A percentile compares a stretch with the other conserved stretches of the same genome.
These are phyloP conservation scores for Solanum hybrid DNA, from an alignment of 305 asterid species.

Conservation along the genomic window DNA sequence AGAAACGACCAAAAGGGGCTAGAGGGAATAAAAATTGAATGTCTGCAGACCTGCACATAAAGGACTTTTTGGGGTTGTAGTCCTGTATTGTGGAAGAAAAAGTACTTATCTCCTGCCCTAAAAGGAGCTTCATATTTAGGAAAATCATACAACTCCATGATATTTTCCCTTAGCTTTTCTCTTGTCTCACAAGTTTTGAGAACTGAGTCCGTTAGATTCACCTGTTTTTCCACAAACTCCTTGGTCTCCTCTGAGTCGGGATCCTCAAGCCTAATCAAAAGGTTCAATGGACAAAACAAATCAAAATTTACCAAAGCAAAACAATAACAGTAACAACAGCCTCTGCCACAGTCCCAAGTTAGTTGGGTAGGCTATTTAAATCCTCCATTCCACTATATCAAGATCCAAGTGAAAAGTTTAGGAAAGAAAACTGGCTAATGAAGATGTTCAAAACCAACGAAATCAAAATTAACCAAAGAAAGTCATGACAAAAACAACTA, in stretches of 20 bases:
- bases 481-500: not conserved
- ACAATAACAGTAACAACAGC: not conserved
- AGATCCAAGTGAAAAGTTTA: not conserved
- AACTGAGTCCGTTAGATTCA: conserved; percentile 55
- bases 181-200: conserved; percentile 65
- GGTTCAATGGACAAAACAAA: conserved; percentile 9
- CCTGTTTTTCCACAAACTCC: conserved; percentile 69
- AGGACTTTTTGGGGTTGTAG: conserved; percentile 86
- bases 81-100: conserved; percentile 83
- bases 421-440: not conserved
- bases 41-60: conserved; percentile 59
- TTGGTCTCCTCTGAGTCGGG: conserved; percentile 87
- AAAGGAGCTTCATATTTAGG: conserved; percentile 84
- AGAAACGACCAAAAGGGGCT: not conserved
- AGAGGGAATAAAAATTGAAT: not conserved
- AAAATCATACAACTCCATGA: conserved; percentile 56
- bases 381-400: not conserved
- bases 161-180: conserved; percentile 59
- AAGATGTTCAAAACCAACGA: not conserved
- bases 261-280: conserved; percentile 75
- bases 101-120: conserved; percentile 74
- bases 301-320: not conserved
- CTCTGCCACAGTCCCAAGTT: not conserved
- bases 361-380: not conserved
- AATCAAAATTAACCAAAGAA: not conserved